Conservation (phyloP, 2,329 filamentous ascomycete species). For the Pseudopyrenochaeta lycopersici region DNA sequence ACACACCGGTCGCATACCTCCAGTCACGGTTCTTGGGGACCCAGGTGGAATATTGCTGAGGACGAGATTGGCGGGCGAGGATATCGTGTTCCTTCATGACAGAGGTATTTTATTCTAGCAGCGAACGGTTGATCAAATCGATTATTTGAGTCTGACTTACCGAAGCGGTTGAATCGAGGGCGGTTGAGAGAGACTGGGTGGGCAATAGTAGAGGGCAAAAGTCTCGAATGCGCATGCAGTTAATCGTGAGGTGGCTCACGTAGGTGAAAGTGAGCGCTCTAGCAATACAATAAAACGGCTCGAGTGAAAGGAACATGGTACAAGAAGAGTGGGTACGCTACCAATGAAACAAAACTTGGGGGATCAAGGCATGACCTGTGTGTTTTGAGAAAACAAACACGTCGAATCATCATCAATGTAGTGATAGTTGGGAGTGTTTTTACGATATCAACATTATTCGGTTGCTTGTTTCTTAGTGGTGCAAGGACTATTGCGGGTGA, state of each 20-base stretch:
- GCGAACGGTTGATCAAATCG: background rate
- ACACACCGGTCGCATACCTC: constrained; percentile 21
- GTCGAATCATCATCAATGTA: too few relatives aligned
- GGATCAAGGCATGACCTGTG: background rate
- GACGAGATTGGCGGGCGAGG: constrained; percentile 20
- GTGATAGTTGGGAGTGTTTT: too few relatives aligned
- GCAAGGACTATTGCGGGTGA: too few relatives aligned
- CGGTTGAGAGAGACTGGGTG: too few relatives aligned
- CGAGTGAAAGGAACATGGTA: background rate
- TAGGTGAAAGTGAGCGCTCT: background rate
- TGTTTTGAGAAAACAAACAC: too few relatives aligned
- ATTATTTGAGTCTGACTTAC: background rate
- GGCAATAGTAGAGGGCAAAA: background rate
- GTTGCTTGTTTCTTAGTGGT: too few relatives aligned
- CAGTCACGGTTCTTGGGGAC: constrained; percentile 25
- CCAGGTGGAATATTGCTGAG: constrained; percentile 21
- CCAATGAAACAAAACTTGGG: too few relatives aligned
- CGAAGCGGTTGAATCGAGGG: background rate
- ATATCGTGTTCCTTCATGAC: constrained; percentile 18
- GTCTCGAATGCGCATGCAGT: background rate
- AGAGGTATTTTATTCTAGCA: background rate
- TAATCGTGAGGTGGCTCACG: background rate
- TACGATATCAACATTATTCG: too few relatives aligned
- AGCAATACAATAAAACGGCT: background rate
- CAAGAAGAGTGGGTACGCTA: background rate